These are phyloP conservation scores for Peniophora sp. DNA, from an alignment of 1,284 basidiomycete genomes.

Conservation along the genomic window DNA sequence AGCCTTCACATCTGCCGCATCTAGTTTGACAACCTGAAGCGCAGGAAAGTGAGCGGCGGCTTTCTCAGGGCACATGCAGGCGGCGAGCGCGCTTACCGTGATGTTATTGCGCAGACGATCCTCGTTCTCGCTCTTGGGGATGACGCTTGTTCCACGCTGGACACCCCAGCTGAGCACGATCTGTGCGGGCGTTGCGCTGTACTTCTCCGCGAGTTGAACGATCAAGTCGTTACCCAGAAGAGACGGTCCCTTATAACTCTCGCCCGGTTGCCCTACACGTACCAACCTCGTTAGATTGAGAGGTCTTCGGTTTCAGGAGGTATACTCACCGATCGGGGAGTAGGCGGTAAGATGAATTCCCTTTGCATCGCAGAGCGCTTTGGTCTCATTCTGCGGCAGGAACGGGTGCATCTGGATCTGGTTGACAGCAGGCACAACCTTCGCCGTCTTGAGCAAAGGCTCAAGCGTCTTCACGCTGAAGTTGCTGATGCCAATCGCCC, in stretches of 20 bases:
- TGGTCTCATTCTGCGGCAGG: conserved; percentile 34
- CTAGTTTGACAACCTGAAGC: conserved; percentile 22
- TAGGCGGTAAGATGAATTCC: conserved; percentile 46
- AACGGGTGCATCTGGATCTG: conserved; percentile 42
- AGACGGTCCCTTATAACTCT: too few species aligned
- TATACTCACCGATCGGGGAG: conserved; percentile 37
- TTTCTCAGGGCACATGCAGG: not conserved
- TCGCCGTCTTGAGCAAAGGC: too few species aligned
- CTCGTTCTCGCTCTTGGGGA: conserved; percentile 27
- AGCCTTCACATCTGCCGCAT: conserved; percentile 17
- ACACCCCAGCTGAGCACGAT: conserved; percentile 34
- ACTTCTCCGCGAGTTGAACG: conserved; percentile 32
- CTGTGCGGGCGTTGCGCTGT: conserved; percentile 30
- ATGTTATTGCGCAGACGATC: conserved; percentile 33
- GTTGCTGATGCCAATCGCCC: too few species aligned
- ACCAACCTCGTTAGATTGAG: too few species aligned
- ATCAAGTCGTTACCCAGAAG: too few species aligned
- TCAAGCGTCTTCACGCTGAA: too few species aligned
- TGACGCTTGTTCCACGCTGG: too few species aligned
- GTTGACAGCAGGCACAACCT: conserved; percentile 41
- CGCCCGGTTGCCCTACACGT: too few species aligned
- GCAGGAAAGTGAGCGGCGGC: too few species aligned
- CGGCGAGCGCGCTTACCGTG: conserved; percentile 13
- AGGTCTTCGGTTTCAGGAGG: too few species aligned
- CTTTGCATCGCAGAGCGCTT: conserved; percentile 35